Conservation (phyloP, 208 protist genomes). For the Vickermania ingenoplastis region DNA sequence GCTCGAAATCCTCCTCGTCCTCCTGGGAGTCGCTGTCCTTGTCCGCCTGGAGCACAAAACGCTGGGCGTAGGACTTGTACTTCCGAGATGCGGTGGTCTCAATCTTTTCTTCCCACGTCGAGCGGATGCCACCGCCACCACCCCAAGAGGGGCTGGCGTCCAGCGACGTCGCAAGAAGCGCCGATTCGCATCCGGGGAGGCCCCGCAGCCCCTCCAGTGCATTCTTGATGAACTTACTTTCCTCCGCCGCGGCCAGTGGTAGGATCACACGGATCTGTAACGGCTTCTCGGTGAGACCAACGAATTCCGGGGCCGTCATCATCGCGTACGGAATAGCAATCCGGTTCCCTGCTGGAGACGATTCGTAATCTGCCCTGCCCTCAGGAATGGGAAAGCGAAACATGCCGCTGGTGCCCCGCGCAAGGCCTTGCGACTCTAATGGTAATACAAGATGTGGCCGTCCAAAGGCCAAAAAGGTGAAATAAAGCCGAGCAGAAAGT, state of each 20-base stretch:
- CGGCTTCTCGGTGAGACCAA: background rate
- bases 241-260: constrained; percentile 28
- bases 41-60: background rate
- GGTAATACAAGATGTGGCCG: too few species aligned
- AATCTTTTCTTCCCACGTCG: constrained; percentile 17
- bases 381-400: too few species aligned
- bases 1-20: background rate
- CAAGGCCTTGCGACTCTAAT: too few species aligned
- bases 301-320: background rate
- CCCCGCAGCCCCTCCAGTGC: constrained; percentile 32
- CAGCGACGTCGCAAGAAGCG: constrained; percentile 18
- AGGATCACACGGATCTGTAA: constrained; percentile 30
- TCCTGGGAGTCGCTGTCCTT: background rate
- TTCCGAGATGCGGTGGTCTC: constrained; percentile 20
- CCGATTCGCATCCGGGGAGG: constrained; percentile 41
- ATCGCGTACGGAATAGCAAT: background rate
- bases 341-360: too few species aligned
- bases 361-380: too few species aligned
- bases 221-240: constrained; percentile 34
- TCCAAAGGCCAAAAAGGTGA: too few species aligned
- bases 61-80: constrained; percentile 23
- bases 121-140: constrained; percentile 27
- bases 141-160: background rate
- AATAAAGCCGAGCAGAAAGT: too few species aligned
- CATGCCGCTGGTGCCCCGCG: too few species aligned